Evolutionary conservation across 805 yeast genomes (phyloP), one percentile per base, ranked within the genome.

Genomic region (Saturnispora ahearnii): DNA sequence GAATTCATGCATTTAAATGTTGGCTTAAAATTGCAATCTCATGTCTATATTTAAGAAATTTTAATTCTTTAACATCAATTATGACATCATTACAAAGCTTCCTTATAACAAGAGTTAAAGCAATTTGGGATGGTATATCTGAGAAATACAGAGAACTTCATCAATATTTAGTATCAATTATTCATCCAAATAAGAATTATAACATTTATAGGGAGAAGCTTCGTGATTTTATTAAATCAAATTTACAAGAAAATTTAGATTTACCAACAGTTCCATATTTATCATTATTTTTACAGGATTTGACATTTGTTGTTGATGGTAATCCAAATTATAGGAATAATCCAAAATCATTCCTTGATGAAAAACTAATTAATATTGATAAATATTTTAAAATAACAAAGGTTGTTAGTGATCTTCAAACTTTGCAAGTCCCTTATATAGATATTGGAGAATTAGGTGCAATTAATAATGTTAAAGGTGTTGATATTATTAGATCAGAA

Each of bases 281-380:
- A 51, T 81, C 84, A 43, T 66, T 86, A 48, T 85, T 83, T 62
- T 67, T 86, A 42, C 93, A 84, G 64, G 95, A 86, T 64, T 70
- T 86, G 58, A 84, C 90, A 0, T 84, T 85, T 66, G 79, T 84
- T n/a, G 76, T 81, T 46, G 95, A 86, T 57, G 91, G 93, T n/a
- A 85, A 85, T 60, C 74, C 84, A 37, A 82, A 79, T 57, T 81
- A 70, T 61, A 71, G 90, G 61, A 77, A 72, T 53, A 77, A 79
- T 53, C 66, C 75, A 24, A 70, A 69, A 48, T 63, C 69, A 5
- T 77, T 78, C 58, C 68, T 78, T 58, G 73, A 73, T 54, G 79
- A 77, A 58, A 77, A 77, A 57, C 69, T 83, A 55, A 78, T 86
- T 59, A 84, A 86, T 59, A 77, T 85, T 54, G 93, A 84, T 61